Percentiles rank a stretch among this genome's conserved stretches.
phyloP scores from a whole-genome alignment of 23 red algal genomes.

The Gracilariopsis chorda region DNA sequence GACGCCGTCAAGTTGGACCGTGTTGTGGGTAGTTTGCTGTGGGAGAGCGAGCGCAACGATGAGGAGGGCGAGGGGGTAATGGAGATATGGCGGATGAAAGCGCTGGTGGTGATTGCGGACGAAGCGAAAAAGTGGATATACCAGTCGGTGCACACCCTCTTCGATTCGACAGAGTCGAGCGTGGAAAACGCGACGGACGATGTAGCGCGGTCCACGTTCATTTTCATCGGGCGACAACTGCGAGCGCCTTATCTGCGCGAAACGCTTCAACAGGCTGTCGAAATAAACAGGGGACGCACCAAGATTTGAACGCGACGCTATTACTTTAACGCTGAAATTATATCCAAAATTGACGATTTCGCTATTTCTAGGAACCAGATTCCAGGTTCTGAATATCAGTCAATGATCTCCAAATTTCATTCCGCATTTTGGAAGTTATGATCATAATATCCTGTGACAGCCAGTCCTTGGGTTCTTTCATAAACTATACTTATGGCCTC shows the following conservation, averaged over 20 bases:
- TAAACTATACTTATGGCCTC: too few species aligned
- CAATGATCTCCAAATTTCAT: too few species aligned
- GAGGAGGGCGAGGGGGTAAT: neutral
- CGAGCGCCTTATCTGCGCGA: neutral
- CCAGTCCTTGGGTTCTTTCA: too few species aligned
- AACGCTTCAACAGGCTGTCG: conserved; percentile 26
- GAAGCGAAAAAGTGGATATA: conserved; percentile 32
- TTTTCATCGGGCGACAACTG: conserved; percentile 48
- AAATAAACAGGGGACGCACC: too few species aligned
- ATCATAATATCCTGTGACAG: too few species aligned
- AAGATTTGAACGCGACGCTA: too few species aligned
- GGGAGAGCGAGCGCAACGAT: conserved; percentile 35
- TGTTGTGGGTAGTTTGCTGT: conserved; percentile 43
- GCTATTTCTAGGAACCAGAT: too few species aligned
- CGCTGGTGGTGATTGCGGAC: conserved; percentile 37
- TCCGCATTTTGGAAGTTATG: too few species aligned
- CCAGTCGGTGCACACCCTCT: conserved; percentile 50
- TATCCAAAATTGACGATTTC: too few species aligned
- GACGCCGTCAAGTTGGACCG: neutral
- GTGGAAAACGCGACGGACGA: neutral
- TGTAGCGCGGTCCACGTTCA: conserved; percentile 6
- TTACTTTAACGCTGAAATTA: too few species aligned
- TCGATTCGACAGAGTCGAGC: conserved; percentile 24
- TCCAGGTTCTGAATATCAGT: too few species aligned
- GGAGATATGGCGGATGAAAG: conserved; percentile 80